A percentile compares a stretch with the other conserved stretches of the same genome.
Evolutionary conservation across 129 eudicot genomes (phyloP).

Genomic region (Flaveria robusta): DNA sequence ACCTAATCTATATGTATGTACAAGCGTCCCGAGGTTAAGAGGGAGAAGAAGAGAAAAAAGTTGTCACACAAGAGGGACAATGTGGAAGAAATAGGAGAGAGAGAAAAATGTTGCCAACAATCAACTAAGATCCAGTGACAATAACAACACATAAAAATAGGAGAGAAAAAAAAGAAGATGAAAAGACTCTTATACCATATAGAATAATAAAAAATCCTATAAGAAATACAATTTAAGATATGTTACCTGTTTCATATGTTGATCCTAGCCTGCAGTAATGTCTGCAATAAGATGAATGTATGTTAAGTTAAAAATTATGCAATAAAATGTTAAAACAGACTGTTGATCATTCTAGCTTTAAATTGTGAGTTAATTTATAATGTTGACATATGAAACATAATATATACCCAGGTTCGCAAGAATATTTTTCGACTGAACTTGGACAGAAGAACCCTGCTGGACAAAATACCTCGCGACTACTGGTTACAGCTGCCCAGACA

Average conservation of each 20-base stretch:
- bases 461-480: constrained; percentile 72
- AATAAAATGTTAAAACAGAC: constrained; percentile 13
- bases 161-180: no score
- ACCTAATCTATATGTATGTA: no score
- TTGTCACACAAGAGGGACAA: no score
- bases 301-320: background rate
- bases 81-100: no score
- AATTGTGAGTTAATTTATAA: constrained; percentile 7
- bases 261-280: constrained; percentile 89
- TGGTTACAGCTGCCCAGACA: constrained; percentile 70
- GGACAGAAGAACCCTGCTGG: constrained; percentile 90
- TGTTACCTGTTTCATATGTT: constrained; percentile 58
- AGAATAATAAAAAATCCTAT: background rate
- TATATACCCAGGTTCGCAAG: constrained; percentile 74
- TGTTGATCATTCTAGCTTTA: background rate
- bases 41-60: no score
- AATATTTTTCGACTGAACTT: constrained; percentile 49
- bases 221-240: background rate
- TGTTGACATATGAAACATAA: constrained; percentile 31
- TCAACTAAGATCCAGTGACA: no score
- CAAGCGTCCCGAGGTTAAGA: no score
- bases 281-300: constrained; percentile 44
- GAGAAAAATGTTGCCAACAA: no score
- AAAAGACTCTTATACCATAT: no score
- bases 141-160: no score